Evolutionary conservation across 257 asterid species (phyloP).

Genomic region (Solanum medicagineum): DNA sequence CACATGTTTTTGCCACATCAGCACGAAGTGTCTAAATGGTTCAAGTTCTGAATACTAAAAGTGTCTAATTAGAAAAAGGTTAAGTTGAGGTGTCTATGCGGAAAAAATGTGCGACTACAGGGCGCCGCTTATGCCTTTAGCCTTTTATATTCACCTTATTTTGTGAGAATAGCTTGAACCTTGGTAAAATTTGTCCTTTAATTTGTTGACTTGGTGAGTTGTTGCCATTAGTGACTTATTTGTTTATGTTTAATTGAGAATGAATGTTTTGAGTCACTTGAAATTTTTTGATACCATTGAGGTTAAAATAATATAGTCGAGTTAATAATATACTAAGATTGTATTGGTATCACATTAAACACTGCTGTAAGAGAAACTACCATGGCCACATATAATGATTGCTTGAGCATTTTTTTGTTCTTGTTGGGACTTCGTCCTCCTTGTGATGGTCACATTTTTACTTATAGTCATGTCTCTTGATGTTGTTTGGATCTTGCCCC

Average conservation of each 20-base stretch:
- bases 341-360: neutral
- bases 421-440: neutral
- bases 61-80: too few relatives aligned
- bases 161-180: neutral
- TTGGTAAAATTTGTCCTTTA: neutral
- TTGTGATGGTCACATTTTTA: neutral
- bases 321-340: too few relatives aligned
- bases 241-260: neutral
- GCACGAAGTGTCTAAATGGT: too few relatives aligned
- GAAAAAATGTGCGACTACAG: too few relatives aligned
- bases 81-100: too few relatives aligned
- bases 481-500: neutral
- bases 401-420: neutral
- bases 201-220: neutral
- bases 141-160: neutral
- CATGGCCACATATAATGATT: neutral
- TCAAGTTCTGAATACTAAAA: too few relatives aligned
- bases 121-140: too few relatives aligned
- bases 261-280: neutral
- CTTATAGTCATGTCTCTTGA: neutral
- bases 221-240: neutral
- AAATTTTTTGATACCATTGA: neutral
- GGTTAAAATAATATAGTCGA: neutral
- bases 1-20: too few relatives aligned
- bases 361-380: neutral